Conservation (phyloP, 106 monocot genomes). For the Acorus calamus region DNA sequence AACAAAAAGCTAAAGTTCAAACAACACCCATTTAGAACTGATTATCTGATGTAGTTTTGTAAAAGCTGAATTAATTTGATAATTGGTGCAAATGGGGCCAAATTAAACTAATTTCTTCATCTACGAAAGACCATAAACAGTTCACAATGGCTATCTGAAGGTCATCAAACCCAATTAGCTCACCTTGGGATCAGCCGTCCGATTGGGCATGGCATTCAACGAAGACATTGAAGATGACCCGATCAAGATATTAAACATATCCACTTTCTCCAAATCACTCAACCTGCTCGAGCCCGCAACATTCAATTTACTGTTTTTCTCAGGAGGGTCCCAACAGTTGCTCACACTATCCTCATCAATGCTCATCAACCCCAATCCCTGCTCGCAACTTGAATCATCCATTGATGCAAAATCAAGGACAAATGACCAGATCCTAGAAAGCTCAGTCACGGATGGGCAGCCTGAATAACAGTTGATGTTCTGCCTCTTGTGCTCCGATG, state of each 20-base stretch:
- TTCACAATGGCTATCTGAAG: not conserved
- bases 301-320: not conserved
- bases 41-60: no score
- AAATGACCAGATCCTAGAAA: slow-evolving; percentile 18
- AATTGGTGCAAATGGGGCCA: no score
- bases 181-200: not conserved
- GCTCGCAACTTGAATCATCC: not conserved
- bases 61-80: no score
- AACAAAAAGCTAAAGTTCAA: no score
- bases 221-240: slow-evolving; percentile 9
- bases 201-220: slow-evolving; percentile 4
- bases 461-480: slow-evolving; percentile 12
- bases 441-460: slow-evolving; percentile 11
- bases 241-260: slow-evolving; percentile 1
- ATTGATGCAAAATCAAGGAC: slow-evolving; percentile 5
- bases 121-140: not conserved
- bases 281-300: not conserved
- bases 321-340: slow-evolving; percentile 6
- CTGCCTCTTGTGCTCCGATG: slow-evolving; percentile 13
- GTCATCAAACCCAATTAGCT: slow-evolving; percentile 1
- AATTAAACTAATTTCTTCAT: not conserved
- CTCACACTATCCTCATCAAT: slow-evolving; percentile 8
- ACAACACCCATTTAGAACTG: no score
- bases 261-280: slow-evolving; percentile 3
- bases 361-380: slow-evolving; percentile 13